Conservation (phyloP, 106 monocot species). For the Posidonia australis region DNA sequence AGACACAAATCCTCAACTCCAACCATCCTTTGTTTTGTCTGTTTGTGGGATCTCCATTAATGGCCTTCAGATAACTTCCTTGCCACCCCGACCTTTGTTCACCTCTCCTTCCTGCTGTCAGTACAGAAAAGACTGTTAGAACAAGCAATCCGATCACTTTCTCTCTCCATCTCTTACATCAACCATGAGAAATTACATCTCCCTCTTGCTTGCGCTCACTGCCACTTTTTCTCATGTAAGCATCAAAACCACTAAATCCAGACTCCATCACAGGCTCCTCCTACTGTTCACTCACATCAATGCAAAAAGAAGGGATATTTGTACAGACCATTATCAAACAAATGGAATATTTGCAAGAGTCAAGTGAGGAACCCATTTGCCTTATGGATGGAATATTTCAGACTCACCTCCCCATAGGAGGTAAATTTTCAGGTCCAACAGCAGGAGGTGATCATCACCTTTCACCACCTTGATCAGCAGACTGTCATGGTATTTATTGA, state of each 20-base stretch:
- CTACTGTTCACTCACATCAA: conserved; percentile 76
- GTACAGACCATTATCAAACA: conserved; percentile 54
- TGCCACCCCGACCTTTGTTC: conserved; percentile 1
- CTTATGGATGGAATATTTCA: conserved; percentile 47
- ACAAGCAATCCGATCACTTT: conserved; percentile 31
- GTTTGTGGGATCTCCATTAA: conserved; percentile 69
- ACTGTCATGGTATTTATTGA: conserved; percentile 10
- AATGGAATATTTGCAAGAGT: conserved; percentile 53
- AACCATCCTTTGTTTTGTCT: conserved; percentile 74
- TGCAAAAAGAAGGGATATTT: conserved; percentile 42
- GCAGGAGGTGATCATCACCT: conserved; percentile 4
- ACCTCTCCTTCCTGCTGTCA: conserved; percentile 18
- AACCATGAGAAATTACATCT: conserved; percentile 4
- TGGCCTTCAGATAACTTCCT: conserved; percentile 57
- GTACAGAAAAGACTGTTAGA: conserved; percentile 36
- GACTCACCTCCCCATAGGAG: conserved; percentile 34
- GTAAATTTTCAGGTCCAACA: conserved; percentile 6
- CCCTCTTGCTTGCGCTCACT: conserved; percentile 16
- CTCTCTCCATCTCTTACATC: conserved; percentile 8
- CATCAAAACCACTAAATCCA: conserved; percentile 15
- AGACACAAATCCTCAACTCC: conserved; percentile 53
- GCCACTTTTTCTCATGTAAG: conserved; percentile 14
- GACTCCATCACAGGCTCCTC: conserved; percentile 6
- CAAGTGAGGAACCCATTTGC: conserved; percentile 25
- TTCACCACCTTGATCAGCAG: background rate